Evolutionary conservation across 2,329 filamentous ascomycete genomes (phyloP), one percentile per base, ranked within the genome.

Genomic region (Fusarium zealandicum): DNA sequence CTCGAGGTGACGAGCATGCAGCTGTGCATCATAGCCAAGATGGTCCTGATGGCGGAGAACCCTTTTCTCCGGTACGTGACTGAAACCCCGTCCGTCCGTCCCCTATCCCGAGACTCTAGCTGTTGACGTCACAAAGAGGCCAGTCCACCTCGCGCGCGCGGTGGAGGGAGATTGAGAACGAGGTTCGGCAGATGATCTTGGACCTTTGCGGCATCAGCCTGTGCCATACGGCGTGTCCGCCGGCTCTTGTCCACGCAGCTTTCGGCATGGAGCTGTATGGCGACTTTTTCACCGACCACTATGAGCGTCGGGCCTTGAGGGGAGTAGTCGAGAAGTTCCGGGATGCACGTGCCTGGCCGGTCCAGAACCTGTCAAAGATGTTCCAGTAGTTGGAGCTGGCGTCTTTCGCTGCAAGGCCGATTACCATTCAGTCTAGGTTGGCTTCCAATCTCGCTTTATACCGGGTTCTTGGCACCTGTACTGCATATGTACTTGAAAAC

Each of bases 261-360:
- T 72, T 76, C 30, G 73, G 74, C 5, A 75, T 76, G 54, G 72
- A 76, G 62, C 52, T 76, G n/a, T 76, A 76, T 20, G 73, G 74
- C 1, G 74, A 76, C 43, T 76, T 75, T 39, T 76, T 76, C 53
- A 76, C 73, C 2, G 74, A 76, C 45, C 66, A 64, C 9, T 76
- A 74, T 38, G 74, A 76, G 51, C 64, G 73, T 1, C 62, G 64
- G 16, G 74, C 74, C 1, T 50, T 76, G 64, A 70, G 70, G 13
- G 73, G 67, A 0, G 76, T 76, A 3, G 73, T 75, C 5, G 78
- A 80, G 41, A 78, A 73, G 39, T 81, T 80, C 47, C 73, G 74
- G 6, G 77, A 77, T 40, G 69, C 73, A 12, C 70, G 73, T 20
- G 75, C 74, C 1, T 76, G 74, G 74, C 75, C 74, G 1, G 74